Evolutionary conservation across 192 early-diverging fungal species (phyloP).

Genomic region (Chytriomyces sp.): DNA sequence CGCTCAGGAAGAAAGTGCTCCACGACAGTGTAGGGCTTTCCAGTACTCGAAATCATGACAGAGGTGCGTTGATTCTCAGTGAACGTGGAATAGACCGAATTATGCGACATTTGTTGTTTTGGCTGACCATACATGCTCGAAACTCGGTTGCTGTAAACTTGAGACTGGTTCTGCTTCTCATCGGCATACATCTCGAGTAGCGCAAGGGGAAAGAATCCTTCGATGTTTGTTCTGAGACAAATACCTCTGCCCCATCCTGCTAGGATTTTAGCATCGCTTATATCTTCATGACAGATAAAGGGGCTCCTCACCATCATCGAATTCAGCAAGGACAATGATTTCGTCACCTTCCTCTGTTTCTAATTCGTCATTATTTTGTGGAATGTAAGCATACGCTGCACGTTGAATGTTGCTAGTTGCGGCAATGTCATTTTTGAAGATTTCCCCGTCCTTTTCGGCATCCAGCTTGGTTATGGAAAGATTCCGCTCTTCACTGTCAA

Average conservation of each 20-base stretch:
- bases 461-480: not conserved
- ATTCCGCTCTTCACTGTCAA: not conserved
- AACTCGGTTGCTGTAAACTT: not conserved
- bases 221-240: constrained; percentile 38
- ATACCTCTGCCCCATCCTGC: constrained; percentile 57
- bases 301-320: too few relatives aligned
- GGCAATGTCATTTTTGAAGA: not conserved
- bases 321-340: constrained; percentile 47
- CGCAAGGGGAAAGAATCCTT: constrained; percentile 25
- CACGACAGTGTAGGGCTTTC: not conserved
- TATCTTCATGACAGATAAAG: too few relatives aligned
- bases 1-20: not conserved
- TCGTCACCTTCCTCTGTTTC: constrained; percentile 34
- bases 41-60: not conserved
- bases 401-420: not conserved
- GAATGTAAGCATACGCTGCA: not conserved
- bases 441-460: not conserved
- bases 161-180: not conserved
- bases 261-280: too few relatives aligned
- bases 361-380: not conserved
- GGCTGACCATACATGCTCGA: not conserved
- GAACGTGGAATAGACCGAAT: not conserved
- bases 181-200: not conserved
- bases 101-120: too few relatives aligned
- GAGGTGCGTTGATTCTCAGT: not conserved